Percentiles rank a stretch among this genome's conserved stretches.
phyloP scores from a whole-genome alignment of 345 rosid species.

The Eucalyptus cladocalyx region DNA sequence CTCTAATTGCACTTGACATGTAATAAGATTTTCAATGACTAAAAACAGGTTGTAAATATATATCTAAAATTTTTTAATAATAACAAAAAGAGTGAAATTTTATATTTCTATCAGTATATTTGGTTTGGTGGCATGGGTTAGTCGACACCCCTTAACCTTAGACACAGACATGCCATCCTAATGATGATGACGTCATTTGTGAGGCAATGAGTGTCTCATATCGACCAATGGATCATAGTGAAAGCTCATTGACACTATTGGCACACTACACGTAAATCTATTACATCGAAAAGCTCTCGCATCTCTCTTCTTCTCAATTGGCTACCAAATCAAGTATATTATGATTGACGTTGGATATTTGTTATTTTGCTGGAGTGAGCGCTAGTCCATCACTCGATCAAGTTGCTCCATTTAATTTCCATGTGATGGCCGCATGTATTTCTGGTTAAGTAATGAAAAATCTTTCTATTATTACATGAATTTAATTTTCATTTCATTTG shows the following conservation, averaged over 20 bases:
- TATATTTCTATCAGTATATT: background rate
- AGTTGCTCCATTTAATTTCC: no score
- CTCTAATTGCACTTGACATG: background rate
- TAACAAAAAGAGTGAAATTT: background rate
- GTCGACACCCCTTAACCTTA: rapidly evolving
- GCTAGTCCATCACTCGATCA: rapidly evolving
- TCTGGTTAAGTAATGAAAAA: rapidly evolving
- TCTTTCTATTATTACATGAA: no score
- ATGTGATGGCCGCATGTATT: background rate
- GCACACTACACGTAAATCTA: rapidly evolving
- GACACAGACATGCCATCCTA: background rate
- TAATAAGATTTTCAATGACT: background rate
- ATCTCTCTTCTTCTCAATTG: background rate
- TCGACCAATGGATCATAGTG: no score
- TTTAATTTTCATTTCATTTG: background rate
- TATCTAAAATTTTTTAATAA: rapidly evolving
- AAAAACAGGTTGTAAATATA: background rate
- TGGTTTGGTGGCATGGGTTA: background rate
- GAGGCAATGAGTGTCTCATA: background rate
- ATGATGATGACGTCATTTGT: rapidly evolving
- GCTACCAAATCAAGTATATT: background rate
- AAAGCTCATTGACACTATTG: background rate
- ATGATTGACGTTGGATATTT: background rate
- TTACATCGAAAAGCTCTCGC: background rate
- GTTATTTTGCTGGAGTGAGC: background rate